Percentiles rank a stretch among this genome's conserved stretches.
Conservation (phyloP, 257 asterid species). For the Coffea canephora region DNA sequence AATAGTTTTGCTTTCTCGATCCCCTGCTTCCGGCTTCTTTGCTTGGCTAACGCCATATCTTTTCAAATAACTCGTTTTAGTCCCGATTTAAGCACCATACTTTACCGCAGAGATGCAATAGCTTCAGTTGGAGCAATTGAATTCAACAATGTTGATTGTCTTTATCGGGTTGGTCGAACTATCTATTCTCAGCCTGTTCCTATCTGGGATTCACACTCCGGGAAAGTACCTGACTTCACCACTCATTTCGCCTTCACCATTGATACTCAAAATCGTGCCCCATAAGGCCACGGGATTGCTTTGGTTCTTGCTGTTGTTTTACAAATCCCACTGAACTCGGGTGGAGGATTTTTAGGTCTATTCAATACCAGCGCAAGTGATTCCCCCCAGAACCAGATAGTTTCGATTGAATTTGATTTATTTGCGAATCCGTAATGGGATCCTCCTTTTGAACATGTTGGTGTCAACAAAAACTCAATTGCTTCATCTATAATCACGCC, state of each 20-base stretch:
- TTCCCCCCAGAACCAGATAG: conserved; percentile 22
- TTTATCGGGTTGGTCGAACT: conserved; percentile 31
- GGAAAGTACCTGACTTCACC: conserved; percentile 28
- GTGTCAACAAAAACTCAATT: conserved; percentile 33
- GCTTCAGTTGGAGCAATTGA: conserved; percentile 23
- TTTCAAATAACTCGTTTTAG: conserved; percentile 23
- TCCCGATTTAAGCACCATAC: conserved; percentile 18
- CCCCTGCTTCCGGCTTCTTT: background rate
- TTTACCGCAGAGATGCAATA: conserved; percentile 33
- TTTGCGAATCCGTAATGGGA: conserved; percentile 32
- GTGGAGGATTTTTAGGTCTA: conserved; percentile 42
- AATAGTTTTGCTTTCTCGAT: background rate
- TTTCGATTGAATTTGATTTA: conserved; percentile 34
- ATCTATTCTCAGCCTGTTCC: conserved; percentile 26
- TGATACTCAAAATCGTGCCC: conserved; percentile 17
- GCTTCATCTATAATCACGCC: conserved; percentile 19
- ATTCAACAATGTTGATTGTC: conserved; percentile 9
- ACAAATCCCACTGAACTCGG: conserved; percentile 37
- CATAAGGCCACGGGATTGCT: conserved; percentile 28
- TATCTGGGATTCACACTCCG: conserved; percentile 32
- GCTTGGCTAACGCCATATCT: conserved; percentile 14
- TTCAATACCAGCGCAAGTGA: conserved; percentile 25
- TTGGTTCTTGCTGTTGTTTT: conserved; percentile 40
- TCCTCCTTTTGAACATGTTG: conserved; percentile 36
- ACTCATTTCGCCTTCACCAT: conserved; percentile 31